phyloP scores from a whole-genome alignment of 176 grass and related monocot genomes.

The Triticum timopheevii region DNA sequence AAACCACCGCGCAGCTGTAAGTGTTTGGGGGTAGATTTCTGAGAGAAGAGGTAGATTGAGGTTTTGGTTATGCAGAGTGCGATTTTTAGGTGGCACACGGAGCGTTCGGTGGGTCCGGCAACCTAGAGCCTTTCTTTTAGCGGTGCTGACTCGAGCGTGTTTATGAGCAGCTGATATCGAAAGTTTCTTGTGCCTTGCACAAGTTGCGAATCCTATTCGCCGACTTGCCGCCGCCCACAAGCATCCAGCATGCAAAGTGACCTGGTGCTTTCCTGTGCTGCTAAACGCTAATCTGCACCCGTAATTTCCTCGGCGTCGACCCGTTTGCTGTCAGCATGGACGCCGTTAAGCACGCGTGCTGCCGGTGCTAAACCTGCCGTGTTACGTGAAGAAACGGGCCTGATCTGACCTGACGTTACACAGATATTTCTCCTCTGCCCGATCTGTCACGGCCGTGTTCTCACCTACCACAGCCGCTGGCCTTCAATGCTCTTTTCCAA shows the following conservation, averaged over 20 bases:
- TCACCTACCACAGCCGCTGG: not conserved
- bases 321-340: too few relatives aligned
- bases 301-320: too few relatives aligned
- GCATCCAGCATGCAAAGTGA: too few relatives aligned
- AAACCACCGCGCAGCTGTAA: not conserved
- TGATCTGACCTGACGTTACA: not conserved
- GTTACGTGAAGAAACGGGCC: too few relatives aligned
- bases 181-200: too few relatives aligned
- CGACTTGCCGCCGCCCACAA: too few relatives aligned
- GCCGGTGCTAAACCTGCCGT: too few relatives aligned
- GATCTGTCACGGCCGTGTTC: not conserved
- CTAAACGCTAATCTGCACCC: too few relatives aligned
- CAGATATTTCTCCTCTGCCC: not conserved
- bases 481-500: too few relatives aligned
- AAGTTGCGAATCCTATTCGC: not conserved
- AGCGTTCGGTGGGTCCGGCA: not conserved
- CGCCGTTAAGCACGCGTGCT: not conserved
- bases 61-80: not conserved
- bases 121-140: not conserved
- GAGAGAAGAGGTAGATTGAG: not conserved
- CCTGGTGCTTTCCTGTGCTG: too few relatives aligned
- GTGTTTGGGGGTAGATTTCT: too few relatives aligned
- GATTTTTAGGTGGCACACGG: not conserved
- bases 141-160: not conserved
- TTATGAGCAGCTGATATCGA: not conserved